Percentiles rank a stretch among this genome's conserved stretches.
Evolutionary conservation across 2,329 filamentous ascomycete genomes (phyloP).

Genomic region (Beauveria asiatica): DNA sequence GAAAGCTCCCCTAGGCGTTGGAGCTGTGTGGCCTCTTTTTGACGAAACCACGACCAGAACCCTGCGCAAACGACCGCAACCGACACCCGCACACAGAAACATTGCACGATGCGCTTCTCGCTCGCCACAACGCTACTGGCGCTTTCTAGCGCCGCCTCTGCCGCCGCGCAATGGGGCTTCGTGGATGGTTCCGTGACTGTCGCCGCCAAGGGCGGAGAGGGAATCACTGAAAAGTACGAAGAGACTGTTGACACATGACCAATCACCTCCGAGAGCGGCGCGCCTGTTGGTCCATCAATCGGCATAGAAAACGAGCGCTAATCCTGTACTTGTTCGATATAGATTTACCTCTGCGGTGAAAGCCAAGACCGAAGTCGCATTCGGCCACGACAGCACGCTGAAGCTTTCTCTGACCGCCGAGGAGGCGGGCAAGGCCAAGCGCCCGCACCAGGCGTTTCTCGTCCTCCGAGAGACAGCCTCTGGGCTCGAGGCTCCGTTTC

Average conservation of each 20-base stretch:
- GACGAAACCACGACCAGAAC: conserved; percentile 11
- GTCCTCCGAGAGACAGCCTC: conserved; percentile 65
- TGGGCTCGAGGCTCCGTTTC: conserved; percentile 80
- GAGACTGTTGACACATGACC: conserved; percentile 13
- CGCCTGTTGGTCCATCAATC: background rate
- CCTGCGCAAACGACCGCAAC: conserved; percentile 5
- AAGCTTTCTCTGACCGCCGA: conserved; percentile 76
- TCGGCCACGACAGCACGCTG: conserved; percentile 63
- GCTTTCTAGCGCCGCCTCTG: conserved; percentile 41
- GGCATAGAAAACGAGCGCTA: conserved; percentile 14
- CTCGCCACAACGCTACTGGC: conserved; percentile 33
- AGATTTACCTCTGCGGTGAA: conserved; percentile 54
- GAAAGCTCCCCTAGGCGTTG: conserved; percentile 16
- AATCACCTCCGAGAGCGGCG: background rate
- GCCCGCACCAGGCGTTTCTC: conserved; percentile 91
- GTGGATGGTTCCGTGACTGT: conserved; percentile 63
- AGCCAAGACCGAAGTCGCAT: conserved; percentile 53
- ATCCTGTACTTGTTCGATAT: conserved; percentile 11
- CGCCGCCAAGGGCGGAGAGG: conserved; percentile 53
- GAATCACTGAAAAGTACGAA: conserved; percentile 55
- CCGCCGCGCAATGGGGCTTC: conserved; percentile 61
- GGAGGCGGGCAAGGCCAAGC: conserved; percentile 68
- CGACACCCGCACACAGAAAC: conserved; percentile 14
- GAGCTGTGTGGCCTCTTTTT: conserved; percentile 23
- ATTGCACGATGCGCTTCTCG: conserved; percentile 29